Conservation (phyloP, 1,284 basidiomycete species). For the Neolentinus lepideus region DNA sequence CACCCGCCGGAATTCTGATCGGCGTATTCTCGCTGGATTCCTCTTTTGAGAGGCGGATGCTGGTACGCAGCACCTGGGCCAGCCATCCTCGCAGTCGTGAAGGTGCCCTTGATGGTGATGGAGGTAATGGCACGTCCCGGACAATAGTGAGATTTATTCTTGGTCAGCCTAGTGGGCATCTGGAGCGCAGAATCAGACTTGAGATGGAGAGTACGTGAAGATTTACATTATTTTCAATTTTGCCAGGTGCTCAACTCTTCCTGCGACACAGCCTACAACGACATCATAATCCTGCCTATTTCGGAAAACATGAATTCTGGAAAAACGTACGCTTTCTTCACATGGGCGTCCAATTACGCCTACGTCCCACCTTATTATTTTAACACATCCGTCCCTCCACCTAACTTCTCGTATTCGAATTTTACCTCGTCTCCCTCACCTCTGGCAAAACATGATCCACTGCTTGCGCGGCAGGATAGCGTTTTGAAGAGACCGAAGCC, state of each 20-base stretch:
- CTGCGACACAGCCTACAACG: slow-evolving; percentile 65
- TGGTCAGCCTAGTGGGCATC: slow-evolving; percentile 76
- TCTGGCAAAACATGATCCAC: slow-evolving; percentile 62
- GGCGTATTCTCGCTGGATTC: slow-evolving; percentile 92
- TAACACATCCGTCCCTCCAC: slow-evolving; percentile 34
- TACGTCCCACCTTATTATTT: slow-evolving; percentile 79
- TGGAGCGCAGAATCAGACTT: slow-evolving; percentile 73
- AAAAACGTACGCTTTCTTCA: slow-evolving; percentile 81
- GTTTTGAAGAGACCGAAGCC: slow-evolving; percentile 25
- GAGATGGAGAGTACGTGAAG: slow-evolving; percentile 84
- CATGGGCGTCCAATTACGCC: slow-evolving; percentile 87
- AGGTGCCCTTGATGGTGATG: slow-evolving; percentile 62
- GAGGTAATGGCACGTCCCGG: slow-evolving; percentile 73
- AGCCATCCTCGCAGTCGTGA: slow-evolving; percentile 74
- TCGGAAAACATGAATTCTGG: slow-evolving; percentile 90
- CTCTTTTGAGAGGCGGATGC: slow-evolving; percentile 78
- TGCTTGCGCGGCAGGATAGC: background rate
- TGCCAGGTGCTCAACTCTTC: background rate
- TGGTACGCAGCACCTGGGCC: slow-evolving; percentile 89
- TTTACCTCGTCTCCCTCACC: slow-evolving; percentile 42
- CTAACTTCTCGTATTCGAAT: slow-evolving; percentile 55
- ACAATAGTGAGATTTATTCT: slow-evolving; percentile 90
- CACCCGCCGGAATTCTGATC: slow-evolving; percentile 85
- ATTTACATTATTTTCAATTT: slow-evolving; percentile 1
- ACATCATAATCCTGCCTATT: slow-evolving; percentile 81